Percentiles rank a stretch among this genome's conserved stretches.
Conservation (phyloP, 2,329 filamentous ascomycete species). For the Penicillium sp. region DNA sequence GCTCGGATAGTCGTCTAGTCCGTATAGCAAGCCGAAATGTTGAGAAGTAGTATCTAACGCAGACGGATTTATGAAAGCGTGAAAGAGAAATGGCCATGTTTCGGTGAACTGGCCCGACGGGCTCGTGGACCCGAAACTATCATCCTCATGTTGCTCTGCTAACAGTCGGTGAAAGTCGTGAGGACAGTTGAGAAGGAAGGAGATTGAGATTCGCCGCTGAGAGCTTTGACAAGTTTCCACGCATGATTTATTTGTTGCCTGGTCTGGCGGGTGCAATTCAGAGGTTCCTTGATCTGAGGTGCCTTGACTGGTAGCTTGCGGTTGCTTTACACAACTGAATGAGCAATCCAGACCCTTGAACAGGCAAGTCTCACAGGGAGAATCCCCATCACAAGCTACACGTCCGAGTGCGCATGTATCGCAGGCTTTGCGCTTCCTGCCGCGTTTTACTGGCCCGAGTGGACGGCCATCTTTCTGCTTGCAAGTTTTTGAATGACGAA, state of each 20-base stretch:
- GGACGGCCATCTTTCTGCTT: not conserved
- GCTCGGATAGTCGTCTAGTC: not conserved
- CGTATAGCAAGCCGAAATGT: not conserved
- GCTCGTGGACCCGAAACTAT: not conserved
- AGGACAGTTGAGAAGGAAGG: not conserved
- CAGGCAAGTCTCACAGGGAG: not conserved
- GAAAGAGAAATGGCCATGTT: not conserved
- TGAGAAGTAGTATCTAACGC: not conserved
- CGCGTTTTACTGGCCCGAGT: not conserved
- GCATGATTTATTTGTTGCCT: not conserved
- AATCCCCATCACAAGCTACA: not conserved
- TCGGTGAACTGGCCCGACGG: not conserved
- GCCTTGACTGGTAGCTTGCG: not conserved
- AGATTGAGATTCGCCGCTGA: not conserved
- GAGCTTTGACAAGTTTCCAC: not conserved
- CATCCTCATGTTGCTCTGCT: not conserved
- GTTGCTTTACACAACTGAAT: not conserved
- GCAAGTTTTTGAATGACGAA: not conserved
- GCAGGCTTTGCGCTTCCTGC: constrained; percentile 1
- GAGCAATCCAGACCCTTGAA: not conserved
- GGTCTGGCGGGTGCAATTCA: not conserved
- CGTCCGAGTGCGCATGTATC: not conserved
- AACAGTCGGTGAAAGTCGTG: not conserved
- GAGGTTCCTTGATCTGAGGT: not conserved
- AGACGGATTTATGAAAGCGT: not conserved